A percentile compares a stretch with the other conserved stretches of the same genome.
phyloP scores from a whole-genome alignment of 257 asterid genomes.

The Striga asiatica region DNA sequence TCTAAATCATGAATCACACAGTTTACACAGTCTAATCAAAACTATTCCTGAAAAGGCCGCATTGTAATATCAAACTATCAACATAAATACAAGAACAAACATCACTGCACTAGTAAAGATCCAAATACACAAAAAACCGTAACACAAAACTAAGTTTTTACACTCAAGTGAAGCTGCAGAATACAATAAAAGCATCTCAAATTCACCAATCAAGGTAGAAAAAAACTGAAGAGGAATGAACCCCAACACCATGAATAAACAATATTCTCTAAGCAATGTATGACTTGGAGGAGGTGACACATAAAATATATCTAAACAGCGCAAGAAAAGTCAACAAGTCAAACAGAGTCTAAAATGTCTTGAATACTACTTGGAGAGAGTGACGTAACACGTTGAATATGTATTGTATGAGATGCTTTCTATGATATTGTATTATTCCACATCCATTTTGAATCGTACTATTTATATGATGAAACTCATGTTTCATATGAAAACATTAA shows the following conservation, averaged over 20 bases:
- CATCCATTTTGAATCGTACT: too few species aligned
- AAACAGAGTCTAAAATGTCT: conserved; percentile 2
- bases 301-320: background rate
- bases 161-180: conserved; percentile 7
- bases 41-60: background rate
- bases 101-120: conserved; percentile 9
- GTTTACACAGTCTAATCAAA: too few species aligned
- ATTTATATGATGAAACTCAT: too few species aligned
- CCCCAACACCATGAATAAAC: background rate
- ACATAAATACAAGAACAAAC: background rate
- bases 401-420: too few species aligned
- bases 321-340: conserved; percentile 8
- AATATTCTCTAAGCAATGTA: conserved; percentile 1
- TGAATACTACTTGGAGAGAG: too few species aligned
- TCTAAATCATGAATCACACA: background rate
- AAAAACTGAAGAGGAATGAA: background rate
- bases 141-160: too few species aligned
- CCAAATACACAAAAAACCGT: too few species aligned
- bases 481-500: too few species aligned
- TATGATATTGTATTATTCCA: too few species aligned
- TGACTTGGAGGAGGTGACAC: too few species aligned
- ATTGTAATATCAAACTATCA: conserved; percentile 1
- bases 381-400: too few species aligned
- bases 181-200: conserved; percentile 6
- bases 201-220: too few species aligned